These are phyloP conservation scores for Hordeum marinum DNA, from an alignment of 176 grass and related monocot genomes.

Conservation along the genomic window DNA sequence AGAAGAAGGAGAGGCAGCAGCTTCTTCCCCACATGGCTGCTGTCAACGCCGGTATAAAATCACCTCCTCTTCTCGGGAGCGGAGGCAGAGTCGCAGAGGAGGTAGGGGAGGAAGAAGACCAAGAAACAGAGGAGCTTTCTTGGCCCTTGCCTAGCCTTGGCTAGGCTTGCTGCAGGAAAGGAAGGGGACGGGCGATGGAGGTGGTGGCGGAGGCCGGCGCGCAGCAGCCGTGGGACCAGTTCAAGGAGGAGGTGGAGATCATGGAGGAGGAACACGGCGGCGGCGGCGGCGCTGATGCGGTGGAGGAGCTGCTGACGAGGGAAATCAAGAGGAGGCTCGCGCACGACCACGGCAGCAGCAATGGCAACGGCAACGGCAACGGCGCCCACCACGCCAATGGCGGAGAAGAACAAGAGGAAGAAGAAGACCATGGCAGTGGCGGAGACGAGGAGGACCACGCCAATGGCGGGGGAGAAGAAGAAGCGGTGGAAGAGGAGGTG, in stretches of 20 bases:
- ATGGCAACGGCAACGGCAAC: not conserved
- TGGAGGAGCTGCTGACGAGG: slow-evolving; percentile 31
- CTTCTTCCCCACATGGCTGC: no score
- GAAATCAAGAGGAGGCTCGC: slow-evolving; percentile 10
- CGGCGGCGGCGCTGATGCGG: not conserved
- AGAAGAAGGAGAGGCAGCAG: no score
- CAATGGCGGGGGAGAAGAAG: no score
- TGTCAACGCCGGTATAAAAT: not conserved
- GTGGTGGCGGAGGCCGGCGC: slow-evolving; percentile 31
- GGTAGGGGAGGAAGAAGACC: not conserved
- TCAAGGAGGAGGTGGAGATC: slow-evolving; percentile 29
- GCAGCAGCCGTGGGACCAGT: slow-evolving; percentile 24
- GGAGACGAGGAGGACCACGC: not conserved
- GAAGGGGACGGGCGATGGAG: slow-evolving; percentile 20
- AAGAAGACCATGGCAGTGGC: not conserved
- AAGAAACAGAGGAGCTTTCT: not conserved
- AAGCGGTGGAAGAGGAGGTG: not conserved
- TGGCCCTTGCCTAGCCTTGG: not conserved
- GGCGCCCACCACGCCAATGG: not conserved
- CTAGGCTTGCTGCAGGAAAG: no score
- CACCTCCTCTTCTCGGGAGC: not conserved
- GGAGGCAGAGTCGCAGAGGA: not conserved
- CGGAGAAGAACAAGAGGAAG: not conserved
- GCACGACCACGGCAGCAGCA: not conserved
- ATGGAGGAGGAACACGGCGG: slow-evolving; percentile 31